These are phyloP conservation scores for Parathielavia appendiculata DNA, from an alignment of 495 filamentous ascomycete species.

Conservation along the genomic window DNA sequence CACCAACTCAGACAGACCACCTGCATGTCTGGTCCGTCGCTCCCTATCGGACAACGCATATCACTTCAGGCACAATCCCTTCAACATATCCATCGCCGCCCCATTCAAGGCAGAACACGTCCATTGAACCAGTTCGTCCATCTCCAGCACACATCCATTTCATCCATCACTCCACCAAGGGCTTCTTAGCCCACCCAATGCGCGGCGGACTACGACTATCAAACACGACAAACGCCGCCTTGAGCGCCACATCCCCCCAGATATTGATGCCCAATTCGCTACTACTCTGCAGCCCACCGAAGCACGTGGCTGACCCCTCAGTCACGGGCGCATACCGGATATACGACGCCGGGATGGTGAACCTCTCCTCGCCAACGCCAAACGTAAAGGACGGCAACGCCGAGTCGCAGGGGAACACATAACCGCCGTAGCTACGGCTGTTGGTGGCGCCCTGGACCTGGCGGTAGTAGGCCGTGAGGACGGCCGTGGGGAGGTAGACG, in stretches of 20 bases:
- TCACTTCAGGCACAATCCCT: too few species aligned
- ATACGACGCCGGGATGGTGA: constrained; percentile 51
- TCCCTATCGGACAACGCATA: too few species aligned
- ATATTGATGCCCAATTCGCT: constrained; percentile 61
- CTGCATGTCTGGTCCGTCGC: too few species aligned
- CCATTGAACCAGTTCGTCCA: too few species aligned
- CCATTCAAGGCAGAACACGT: too few species aligned
- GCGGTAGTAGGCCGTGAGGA: constrained; percentile 63
- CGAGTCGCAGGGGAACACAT: constrained; percentile 61
- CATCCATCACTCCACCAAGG: constrained; percentile 5
- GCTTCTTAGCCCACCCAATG: constrained; percentile 57
- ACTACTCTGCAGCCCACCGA: constrained; percentile 62
- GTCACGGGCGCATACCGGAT: constrained; percentile 52
- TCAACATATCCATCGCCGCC: too few species aligned
- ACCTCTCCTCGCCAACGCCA: constrained; percentile 46
- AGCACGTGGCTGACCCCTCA: constrained; percentile 42
- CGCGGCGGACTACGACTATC: constrained; percentile 40
- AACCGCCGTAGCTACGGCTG: constrained; percentile 54
- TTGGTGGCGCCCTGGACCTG: constrained; percentile 51
- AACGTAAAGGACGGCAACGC: constrained; percentile 61
- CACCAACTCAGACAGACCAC: too few species aligned
- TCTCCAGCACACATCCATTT: background rate
- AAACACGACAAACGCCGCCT: constrained; percentile 75
- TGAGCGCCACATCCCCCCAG: constrained; percentile 76
- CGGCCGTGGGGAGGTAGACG: constrained; percentile 51